Evolutionary conservation across 2,329 filamentous ascomycete species (phyloP), one percentile per base, ranked within the genome.

Genomic region (Chrysoporthe austroafricana): DNA sequence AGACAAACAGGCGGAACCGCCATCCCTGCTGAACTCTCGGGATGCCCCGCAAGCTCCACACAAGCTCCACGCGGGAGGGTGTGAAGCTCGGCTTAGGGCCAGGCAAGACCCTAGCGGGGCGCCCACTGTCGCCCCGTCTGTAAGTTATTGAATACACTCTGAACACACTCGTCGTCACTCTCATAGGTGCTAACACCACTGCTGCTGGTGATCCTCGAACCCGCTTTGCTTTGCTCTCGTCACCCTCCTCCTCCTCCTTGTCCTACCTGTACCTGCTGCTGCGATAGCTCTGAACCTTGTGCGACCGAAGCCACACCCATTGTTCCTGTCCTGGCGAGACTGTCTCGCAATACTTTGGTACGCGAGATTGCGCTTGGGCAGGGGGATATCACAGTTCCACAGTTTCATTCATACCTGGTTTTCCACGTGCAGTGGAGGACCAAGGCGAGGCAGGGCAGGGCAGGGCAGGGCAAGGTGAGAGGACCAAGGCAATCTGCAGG

Each of bases 401-500:
- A 54, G 13, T 54, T 34, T 34, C 50, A 54, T 34, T 14, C 11
- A 16, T 54, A 54, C 50, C 50, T 54, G 26, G 50, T 54, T 54
- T 32, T 21, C 50, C 50, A 54, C 26, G 50, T 54, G 50, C 26
- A 54, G 50, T 26, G 8, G 9, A 52, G 48, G 48, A n/a, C 3
- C 48, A 9, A 26, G 21, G 48, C 16, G 14, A 52, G 48, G n/a
- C 48, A 26, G 21, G 48, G 4, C n/a, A 50, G 46, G 18, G 21
- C 43, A 44, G 43, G 0, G 44, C 44, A 48, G 6, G 46, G 46
- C 46, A 48, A 46, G 46, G 46, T 7, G n/a, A 26, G 48, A 52
- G 48, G 21, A 36, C 8, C 54, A 39, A 16, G 54, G 54, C 54
- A 57, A 57, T 57, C 54, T 57, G 54, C 34, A 57, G 54, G 54